These are phyloP conservation scores for Thamnidium elegans DNA, from an alignment of 192 early-diverging fungal genomes.

Conservation along the genomic window DNA sequence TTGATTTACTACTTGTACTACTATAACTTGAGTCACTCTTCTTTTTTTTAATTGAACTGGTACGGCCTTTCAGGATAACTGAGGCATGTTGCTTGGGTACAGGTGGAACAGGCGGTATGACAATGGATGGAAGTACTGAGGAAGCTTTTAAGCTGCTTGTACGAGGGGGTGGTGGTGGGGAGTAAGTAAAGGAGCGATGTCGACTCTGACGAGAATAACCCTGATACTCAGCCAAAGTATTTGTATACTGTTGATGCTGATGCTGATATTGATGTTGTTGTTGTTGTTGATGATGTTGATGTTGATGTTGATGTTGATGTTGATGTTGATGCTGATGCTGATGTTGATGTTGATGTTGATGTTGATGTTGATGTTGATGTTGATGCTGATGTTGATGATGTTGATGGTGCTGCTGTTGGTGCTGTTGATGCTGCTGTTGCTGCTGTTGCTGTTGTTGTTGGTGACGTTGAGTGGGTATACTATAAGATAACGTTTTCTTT, in stretches of 20 bases:
- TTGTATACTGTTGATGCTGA: not conserved
- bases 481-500: not conserved
- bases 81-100: slow-evolving; percentile 29
- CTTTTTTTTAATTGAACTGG: not conserved
- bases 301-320: not conserved
- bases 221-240: slow-evolving; percentile 12
- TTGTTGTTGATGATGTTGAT: not conserved
- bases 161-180: slow-evolving; percentile 21
- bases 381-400: too few relatives aligned
- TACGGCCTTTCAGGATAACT: not conserved
- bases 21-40: not conserved
- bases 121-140: not conserved
- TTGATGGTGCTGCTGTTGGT: too few relatives aligned
- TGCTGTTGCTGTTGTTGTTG: not conserved
- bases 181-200: slow-evolving; percentile 16
- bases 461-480: not conserved
- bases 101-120: slow-evolving; percentile 32
- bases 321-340: not conserved
- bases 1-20: not conserved
- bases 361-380: too few relatives aligned
- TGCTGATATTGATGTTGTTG: not conserved
- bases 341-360: not conserved
- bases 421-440: not conserved
- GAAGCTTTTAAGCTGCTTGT: not conserved
- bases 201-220: slow-evolving; percentile 9